These are phyloP conservation scores for Nakazawaea ernobii DNA, from an alignment of 805 yeast genomes.

Conservation along the genomic window DNA sequence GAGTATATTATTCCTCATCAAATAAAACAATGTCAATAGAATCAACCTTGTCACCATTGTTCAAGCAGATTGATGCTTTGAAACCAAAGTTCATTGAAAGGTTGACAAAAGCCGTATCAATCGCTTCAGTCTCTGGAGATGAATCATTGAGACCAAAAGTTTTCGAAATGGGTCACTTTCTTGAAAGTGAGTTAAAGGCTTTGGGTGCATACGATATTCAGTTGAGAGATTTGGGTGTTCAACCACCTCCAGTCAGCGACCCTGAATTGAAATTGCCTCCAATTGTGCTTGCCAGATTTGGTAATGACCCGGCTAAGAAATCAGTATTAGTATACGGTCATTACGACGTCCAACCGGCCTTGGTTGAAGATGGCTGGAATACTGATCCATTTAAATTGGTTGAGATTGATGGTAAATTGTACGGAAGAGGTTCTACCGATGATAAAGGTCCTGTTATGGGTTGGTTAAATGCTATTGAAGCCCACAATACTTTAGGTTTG, in stretches of 20 bases:
- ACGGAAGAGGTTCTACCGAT: slow-evolving; percentile 94
- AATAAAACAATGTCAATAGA: slow-evolving; percentile 21
- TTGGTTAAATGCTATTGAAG: slow-evolving; percentile 91
- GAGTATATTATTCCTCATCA: neutral
- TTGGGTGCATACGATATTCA: slow-evolving; percentile 83
- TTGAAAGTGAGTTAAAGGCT: slow-evolving; percentile 57
- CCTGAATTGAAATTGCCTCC: slow-evolving; percentile 80
- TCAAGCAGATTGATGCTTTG: slow-evolving; percentile 64
- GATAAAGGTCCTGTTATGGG: slow-evolving; percentile 98
- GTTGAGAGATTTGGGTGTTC: slow-evolving; percentile 77
- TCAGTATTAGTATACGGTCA: slow-evolving; percentile 93
- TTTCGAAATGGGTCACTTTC: slow-evolving; percentile 81
- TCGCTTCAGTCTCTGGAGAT: slow-evolving; percentile 93
- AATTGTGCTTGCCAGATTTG: slow-evolving; percentile 84
- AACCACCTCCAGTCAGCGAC: slow-evolving; percentile 84
- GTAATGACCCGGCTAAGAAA: slow-evolving; percentile 76
- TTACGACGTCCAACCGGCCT: slow-evolving; percentile 98
- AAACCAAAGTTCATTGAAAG: slow-evolving; percentile 70
- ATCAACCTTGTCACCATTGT: slow-evolving; percentile 28
- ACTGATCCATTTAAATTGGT: slow-evolving; percentile 82
- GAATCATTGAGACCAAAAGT: slow-evolving; percentile 85
- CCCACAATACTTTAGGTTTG: slow-evolving; percentile 76
- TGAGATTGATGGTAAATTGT: slow-evolving; percentile 63
- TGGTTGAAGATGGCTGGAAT: slow-evolving; percentile 88
- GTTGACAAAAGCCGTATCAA: slow-evolving; percentile 79